Evolutionary conservation across 148 eudicot species (phyloP), one percentile per base, ranked within the genome.

Genomic region (Pharnaceum exiguum): DNA sequence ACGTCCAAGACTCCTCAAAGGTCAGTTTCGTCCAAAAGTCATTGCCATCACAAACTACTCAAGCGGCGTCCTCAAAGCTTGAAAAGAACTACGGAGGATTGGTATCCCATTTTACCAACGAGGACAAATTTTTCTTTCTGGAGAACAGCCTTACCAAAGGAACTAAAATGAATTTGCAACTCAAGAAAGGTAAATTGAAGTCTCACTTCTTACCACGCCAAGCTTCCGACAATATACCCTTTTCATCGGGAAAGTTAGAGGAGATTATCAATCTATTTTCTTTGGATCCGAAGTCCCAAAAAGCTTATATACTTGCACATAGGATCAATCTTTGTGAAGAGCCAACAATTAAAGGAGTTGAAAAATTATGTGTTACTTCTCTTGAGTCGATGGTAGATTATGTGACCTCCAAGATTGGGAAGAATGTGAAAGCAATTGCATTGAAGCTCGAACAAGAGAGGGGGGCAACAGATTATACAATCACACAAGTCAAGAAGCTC

Each of bases 371-470:
- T 42, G 70, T 52, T 7, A 71, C 72, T 0, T 72, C 72, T 3
- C 54, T 72, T 13, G 76, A 72, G 28, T 48, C 68, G 2, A 72
- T 72, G 76, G 63, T 72, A 0, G 62, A 61, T 29, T 72, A 40
- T 16, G 76, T 55, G 1, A 17, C 30, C 13, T 65, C 70, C 21
- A 59, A 36, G 53, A 50, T 71, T 3, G 75, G 75, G 5, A 44
- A 37, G 1, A 46, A 59, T 45, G 70, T 71, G 2, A 46, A 47
- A 38, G 49, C 66, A 2, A 25, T 65, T 26, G 26, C 66, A 1
- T 46, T 61, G 10, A 30, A 59, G 3, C 40, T 71, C 10, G 45
- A 51, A 3, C 63, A 64, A 46, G 75, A 59, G 8, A 31, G 42
- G 4, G 31, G 37, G 47, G n/a, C n/a, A n/a, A 59, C 38, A 48